phyloP scores from a whole-genome alignment of 768 basidiomycete genomes.

The Boletus insuetus region DNA sequence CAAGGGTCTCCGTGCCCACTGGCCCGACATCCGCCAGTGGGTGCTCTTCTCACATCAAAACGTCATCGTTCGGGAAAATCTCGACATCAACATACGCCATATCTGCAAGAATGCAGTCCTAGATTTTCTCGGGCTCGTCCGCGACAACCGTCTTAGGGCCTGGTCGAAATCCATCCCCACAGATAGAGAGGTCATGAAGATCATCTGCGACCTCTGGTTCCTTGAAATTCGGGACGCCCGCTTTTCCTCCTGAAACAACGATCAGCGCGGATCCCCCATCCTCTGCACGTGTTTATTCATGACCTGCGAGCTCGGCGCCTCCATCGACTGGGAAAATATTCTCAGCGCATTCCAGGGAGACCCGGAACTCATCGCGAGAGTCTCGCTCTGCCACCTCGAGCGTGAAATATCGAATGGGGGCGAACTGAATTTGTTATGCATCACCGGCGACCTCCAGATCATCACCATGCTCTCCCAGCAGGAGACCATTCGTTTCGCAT shows the following conservation, averaged over 20 bases:
- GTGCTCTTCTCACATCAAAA: constrained; percentile 21
- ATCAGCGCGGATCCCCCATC: constrained; percentile 28
- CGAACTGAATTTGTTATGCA: constrained; percentile 21
- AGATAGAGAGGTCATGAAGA: constrained; percentile 24
- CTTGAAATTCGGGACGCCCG: constrained; percentile 21
- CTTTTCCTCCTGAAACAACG: constrained; percentile 20
- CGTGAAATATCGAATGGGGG: constrained; percentile 16
- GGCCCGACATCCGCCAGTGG: constrained; percentile 28
- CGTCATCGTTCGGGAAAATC: constrained; percentile 5
- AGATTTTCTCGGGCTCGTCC: constrained; percentile 26
- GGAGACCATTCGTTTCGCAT: constrained; percentile 12
- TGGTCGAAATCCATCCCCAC: constrained; percentile 24
- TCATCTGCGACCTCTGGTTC: constrained; percentile 30
- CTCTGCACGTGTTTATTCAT: constrained; percentile 28
- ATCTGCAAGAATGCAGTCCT: constrained; percentile 24
- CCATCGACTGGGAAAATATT: constrained; percentile 24
- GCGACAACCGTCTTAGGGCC: constrained; percentile 19
- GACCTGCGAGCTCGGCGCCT: constrained; percentile 15
- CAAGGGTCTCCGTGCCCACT: constrained; percentile 13
- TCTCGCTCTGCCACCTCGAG: constrained; percentile 25
- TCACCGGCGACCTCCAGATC: constrained; percentile 30
- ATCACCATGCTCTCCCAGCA: constrained; percentile 19
- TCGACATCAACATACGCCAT: constrained; percentile 10
- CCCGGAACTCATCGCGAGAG: constrained; percentile 15
- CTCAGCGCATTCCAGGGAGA: constrained; percentile 20